Conservation (phyloP, 371 early-diverging fungal species). For the Lichtheimia ornata region DNA sequence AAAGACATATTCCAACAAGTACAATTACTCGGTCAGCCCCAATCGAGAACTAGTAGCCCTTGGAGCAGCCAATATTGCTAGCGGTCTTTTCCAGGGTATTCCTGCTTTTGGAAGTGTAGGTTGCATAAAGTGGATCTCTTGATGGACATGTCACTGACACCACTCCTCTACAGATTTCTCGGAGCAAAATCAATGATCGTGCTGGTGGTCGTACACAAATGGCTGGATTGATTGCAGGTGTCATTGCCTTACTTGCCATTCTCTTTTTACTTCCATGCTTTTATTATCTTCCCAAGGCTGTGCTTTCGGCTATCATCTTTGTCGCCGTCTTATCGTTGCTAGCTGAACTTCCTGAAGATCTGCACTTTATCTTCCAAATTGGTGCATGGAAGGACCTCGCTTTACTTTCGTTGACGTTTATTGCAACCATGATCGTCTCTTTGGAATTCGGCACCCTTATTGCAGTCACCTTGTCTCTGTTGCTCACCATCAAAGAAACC, state of each 20-base stretch:
- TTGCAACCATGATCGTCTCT: constrained; percentile 80
- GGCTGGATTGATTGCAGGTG: constrained; percentile 76
- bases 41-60: constrained; percentile 93
- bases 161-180: constrained; percentile 54
- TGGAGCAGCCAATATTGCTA: constrained; percentile 82
- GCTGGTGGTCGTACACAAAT: constrained; percentile 89
- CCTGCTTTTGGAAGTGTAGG: constrained; percentile 86
- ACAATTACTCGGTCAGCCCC: constrained; percentile 87
- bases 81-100: constrained; percentile 81
- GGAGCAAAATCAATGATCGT: constrained; percentile 88
- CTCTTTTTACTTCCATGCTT: constrained; percentile 80
- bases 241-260: constrained; percentile 73
- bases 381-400: constrained; percentile 87
- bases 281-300: constrained; percentile 85
- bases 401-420: constrained; percentile 77
- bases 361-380: constrained; percentile 80
- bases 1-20: constrained; percentile 84
- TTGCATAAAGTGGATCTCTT: not conserved
- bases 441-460: constrained; percentile 91
- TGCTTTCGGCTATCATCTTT: constrained; percentile 83
- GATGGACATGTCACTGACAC: not conserved
- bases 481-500: constrained; percentile 89
- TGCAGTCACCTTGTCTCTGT: constrained; percentile 80
- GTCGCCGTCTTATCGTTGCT: constrained; percentile 85
- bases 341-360: constrained; percentile 78